Base-by-base conservation (phyloP, 805 yeast genomes). In the Schwanniomyces polymorphus region DNA sequence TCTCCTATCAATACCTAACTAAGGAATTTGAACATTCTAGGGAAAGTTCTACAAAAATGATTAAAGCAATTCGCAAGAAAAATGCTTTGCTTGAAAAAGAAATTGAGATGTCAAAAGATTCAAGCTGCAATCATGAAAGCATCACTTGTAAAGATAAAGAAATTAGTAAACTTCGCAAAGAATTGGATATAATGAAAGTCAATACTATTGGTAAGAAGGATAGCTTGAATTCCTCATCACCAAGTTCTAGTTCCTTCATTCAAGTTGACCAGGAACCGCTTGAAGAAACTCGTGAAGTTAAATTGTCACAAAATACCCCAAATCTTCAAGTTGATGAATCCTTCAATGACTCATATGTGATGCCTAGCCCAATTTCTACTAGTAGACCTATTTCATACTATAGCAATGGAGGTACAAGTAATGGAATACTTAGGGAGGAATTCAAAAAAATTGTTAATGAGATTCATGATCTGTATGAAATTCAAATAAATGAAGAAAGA, bases 1-100 rank as follows among this genome's bases (percentile, higher is more conserved):
- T 86, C 59, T 86, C 90, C 2, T 90, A 86, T 61, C 82, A 76
- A 49, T 86, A 84, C 58, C 67, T 86, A 45, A 76, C 85, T 2
- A 81, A 82, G 57, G 88, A 85, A 55, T 86, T 78, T 56, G 87
- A 84, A 52, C 80, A 82, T 49, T 87, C 86, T 45, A 74, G 86
- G 46, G 76, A 76, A 12, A 79, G 78, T 49, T 80, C 84, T 46
- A 62, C 72, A 43, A 76, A 76, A 48, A 68, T 79, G 2, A 75
- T 84, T 42, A 82, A 78, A 53, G 78, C 78, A 39, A 68, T 82
- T 52, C 72, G 84, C 18, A 68, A 74, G 48, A 82, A 81, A 48
- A 76, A 76, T 45, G 61, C 65, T 26, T 69, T 67, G 14, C 67
- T 84, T 38, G 86, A 83, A 56, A 80, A 77, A 46, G 78, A 81